Conservation (phyloP, 2,329 filamentous ascomycete genomes). For the Diaporthe sp. region DNA sequence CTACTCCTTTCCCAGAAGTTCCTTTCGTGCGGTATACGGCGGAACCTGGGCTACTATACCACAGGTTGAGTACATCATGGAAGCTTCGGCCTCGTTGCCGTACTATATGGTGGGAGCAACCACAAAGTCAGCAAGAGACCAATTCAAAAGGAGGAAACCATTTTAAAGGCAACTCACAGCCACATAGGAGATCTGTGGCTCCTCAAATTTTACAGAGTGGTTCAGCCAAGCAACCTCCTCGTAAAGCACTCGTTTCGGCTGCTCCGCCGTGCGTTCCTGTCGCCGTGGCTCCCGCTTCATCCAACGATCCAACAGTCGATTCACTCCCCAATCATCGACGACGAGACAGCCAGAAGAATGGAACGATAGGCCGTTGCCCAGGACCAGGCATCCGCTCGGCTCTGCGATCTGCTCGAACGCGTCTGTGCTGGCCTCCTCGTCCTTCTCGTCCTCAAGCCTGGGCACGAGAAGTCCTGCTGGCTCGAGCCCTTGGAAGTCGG, state of each 20-base stretch:
- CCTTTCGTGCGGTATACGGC: not conserved
- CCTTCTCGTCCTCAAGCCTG: too few relatives aligned
- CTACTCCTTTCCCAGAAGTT: not conserved
- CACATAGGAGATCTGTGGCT: not conserved
- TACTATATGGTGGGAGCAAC: not conserved
- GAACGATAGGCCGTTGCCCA: not conserved
- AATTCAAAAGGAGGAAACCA: not conserved
- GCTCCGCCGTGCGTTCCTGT: not conserved
- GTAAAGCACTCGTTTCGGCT: not conserved
- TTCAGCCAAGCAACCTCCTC: not conserved
- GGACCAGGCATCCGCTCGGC: not conserved
- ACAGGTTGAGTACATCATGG: not conserved
- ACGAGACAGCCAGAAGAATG: not conserved
- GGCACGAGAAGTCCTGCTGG: not conserved
- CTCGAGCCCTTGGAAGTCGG: not conserved
- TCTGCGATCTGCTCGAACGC: not conserved
- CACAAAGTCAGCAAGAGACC: not conserved
- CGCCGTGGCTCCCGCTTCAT: too few relatives aligned
- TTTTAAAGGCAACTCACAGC: not conserved
- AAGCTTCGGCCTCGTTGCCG: not conserved
- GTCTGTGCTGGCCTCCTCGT: not conserved
- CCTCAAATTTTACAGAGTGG: not conserved
- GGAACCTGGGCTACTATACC: not conserved
- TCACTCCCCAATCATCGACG: fast-evolving
- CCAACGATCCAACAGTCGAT: not conserved